Evolutionary conservation across 306 rosid genomes (phyloP), one percentile per base, ranked within the genome.

Genomic region (Erythrophleum fordii): DNA sequence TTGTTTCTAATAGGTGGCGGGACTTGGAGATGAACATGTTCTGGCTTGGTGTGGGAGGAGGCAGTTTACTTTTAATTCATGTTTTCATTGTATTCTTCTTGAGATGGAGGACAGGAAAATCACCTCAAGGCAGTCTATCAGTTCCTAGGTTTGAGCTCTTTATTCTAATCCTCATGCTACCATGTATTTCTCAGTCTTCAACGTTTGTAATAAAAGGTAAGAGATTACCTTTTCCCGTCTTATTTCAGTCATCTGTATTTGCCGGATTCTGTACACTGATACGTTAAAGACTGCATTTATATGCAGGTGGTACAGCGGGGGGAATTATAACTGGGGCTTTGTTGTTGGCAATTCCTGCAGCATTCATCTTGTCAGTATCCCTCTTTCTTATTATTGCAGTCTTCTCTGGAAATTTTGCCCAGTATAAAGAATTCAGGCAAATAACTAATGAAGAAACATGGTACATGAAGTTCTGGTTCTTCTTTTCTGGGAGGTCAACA

Each of bases 181-280:
- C 96, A 45, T 89, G 89, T 60, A 81, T 91, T 83, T 83, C 92
- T 85, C 93, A 91, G 84, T 89, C 92, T 70, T 85, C 92, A 48
- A 55, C 88, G 13, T 91, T 86, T 80, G 79, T 83, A 25, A 83
- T 91, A 72, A 82, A 83, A 76, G 93, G 96, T 81, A 67, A 62
- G 62, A 11, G 8, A 28, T 48, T 29, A 49, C 37, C 11, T 20
- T 46, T 17, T 13, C 8, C 68, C 49, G 71, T 67, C 20, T 51
- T 58, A 31, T 46, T 62, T 31, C 70, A 14, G 48, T 72, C 51
- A 68, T 23, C 75, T 45, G 41, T 68, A 55, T 72, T 53, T 62
- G 42, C 22, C 55, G 60, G 39, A 75, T 49, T 29, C 72, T 42
- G 53, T 67, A 18, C 60, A 78, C 80, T 37, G 44, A 49, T 46